These are phyloP conservation scores for Flaveria brownii DNA, from an alignment of 129 eudicot genomes.

Conservation along the genomic window DNA sequence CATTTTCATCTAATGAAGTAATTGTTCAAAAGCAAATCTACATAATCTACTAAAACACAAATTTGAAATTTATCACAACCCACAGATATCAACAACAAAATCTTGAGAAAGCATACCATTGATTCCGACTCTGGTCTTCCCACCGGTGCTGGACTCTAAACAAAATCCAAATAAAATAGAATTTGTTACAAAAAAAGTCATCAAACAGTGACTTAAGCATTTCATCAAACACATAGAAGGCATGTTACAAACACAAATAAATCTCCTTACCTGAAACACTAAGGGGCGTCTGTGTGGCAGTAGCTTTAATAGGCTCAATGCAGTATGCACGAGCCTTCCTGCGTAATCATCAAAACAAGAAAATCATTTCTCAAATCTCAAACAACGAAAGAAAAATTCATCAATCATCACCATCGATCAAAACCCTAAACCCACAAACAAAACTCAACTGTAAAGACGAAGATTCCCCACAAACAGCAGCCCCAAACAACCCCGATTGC, in stretches of 20 bases:
- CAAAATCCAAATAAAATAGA: not conserved
- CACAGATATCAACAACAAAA: not conserved
- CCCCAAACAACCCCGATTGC: slow-evolving; percentile 51
- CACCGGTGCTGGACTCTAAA: slow-evolving; percentile 54
- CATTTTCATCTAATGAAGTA: not conserved
- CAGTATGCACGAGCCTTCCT: slow-evolving; percentile 48
- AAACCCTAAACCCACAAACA: not conserved
- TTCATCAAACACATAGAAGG: slow-evolving; percentile 4
- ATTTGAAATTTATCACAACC: not conserved
- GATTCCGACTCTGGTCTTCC: slow-evolving; percentile 86
- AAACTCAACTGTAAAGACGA: slow-evolving; percentile 67
- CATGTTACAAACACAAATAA: not conserved
- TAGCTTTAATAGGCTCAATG: slow-evolving; percentile 67
- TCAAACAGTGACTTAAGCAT: not conserved
- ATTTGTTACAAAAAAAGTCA: not conserved
- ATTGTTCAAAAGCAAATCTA: not conserved
- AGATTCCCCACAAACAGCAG: slow-evolving; percentile 33
- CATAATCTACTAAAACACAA: not conserved
- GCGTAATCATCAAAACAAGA: not conserved
- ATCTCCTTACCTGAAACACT: slow-evolving; percentile 54
- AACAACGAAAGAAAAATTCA: not conserved
- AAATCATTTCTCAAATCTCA: not conserved
- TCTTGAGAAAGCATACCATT: slow-evolving; percentile 59
- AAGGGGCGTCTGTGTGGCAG: slow-evolving; percentile 79
- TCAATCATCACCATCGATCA: not conserved